These are phyloP conservation scores for Orbilia quercus DNA, from an alignment of 2,329 filamentous ascomycete genomes.

Conservation along the genomic window DNA sequence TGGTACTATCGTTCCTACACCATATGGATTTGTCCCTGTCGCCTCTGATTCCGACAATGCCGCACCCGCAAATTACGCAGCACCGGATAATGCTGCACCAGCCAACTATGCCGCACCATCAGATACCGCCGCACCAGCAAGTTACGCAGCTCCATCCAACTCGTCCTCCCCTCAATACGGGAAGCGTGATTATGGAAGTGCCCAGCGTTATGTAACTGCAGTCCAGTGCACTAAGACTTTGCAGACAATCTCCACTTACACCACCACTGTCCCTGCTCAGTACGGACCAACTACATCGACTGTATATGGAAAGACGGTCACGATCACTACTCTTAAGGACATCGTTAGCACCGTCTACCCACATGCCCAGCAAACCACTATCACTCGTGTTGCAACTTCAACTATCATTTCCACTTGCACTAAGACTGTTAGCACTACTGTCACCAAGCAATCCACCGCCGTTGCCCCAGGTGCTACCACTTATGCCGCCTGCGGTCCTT, in stretches of 20 bases:
- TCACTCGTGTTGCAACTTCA: slow-evolving; percentile 10
- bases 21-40: slow-evolving; percentile 34
- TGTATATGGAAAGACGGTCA: slow-evolving; percentile 32
- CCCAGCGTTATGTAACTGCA: slow-evolving; percentile 18
- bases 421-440: slow-evolving; percentile 15
- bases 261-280: slow-evolving; percentile 10
- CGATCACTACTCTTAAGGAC: slow-evolving; percentile 20
- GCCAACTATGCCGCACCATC: too few relatives aligned
- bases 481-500: slow-evolving; percentile 20
- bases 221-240: slow-evolving; percentile 50
- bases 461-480: slow-evolving; percentile 16
- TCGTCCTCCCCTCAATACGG: too few relatives aligned
- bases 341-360: slow-evolving; percentile 27
- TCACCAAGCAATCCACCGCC: slow-evolving; percentile 26
- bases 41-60: slow-evolving; percentile 31
- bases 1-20: slow-evolving; percentile 24
- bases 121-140: too few relatives aligned
- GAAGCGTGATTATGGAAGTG: slow-evolving; percentile 11
- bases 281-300: slow-evolving; percentile 21
- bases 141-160: too few relatives aligned
- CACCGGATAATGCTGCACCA: too few relatives aligned
- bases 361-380: slow-evolving; percentile 10
- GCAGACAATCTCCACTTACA: slow-evolving; percentile 35
- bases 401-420: slow-evolving; percentile 23
- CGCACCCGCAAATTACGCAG: too few relatives aligned